Base-by-base conservation (phyloP, 768 basidiomycete genomes). In the Obba rivulosa region DNA sequence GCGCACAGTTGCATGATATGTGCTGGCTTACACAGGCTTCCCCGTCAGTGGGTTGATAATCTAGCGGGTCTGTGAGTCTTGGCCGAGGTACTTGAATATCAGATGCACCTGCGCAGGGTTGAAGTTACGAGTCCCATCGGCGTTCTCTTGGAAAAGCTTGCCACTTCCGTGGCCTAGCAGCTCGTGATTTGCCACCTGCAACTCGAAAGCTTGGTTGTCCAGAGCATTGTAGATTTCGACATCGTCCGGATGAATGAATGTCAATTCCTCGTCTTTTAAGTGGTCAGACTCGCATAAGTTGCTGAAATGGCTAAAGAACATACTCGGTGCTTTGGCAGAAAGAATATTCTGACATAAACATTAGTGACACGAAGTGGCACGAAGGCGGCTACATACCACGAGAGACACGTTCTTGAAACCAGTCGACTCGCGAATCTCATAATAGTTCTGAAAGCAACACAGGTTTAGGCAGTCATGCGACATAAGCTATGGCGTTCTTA, bases 381-480 rank as follows among this genome's bases (percentile, higher is more conserved):
- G 31, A 3, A 34, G 8, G 28, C 8, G 34, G 23, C 23, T 34
- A 31, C 83, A 52, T 64, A 86, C 85, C 1, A 85, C 80, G 22
- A 92, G 75, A 0, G 85, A 88, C 34, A 93, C 91, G 57, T 93
- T 93, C 71, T 93, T 93, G 70, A 92, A 93, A 0, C 92, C 92
- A 31, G 74, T 73, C 2, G 80, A 76, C 62, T 89, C 91, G 37
- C 92, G 78, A 52, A 93, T 78, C 50, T 90, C 80, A 57, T 90
- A 92, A 57, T 92, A 91, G 57, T 90, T 90, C 78, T 83, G 55
- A 45, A 16, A 44, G 22, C 46, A 43, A 39, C 16, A 23, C 2
- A 47, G n/a, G 10, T 48, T 10, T 41, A 44, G 46, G 22, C 35
- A 21, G n/a, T 28, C 31, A 5, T 13, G 13, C 13, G 5, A 13